These are phyloP conservation scores for Lactarius hengduanensis DNA, from an alignment of 768 basidiomycete species.

Conservation along the genomic window DNA sequence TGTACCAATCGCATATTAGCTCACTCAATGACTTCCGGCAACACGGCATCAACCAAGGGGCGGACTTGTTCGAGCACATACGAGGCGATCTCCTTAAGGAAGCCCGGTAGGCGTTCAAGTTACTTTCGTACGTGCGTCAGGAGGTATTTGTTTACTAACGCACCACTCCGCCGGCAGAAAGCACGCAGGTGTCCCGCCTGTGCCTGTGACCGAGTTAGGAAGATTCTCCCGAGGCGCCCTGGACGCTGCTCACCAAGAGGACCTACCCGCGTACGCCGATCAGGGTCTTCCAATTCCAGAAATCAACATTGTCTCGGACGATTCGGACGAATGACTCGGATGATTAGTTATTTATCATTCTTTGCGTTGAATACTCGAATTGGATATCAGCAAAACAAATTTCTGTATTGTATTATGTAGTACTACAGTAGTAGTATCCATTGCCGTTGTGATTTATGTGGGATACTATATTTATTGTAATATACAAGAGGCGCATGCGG, in stretches of 20 bases:
- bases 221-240: background rate
- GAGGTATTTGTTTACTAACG: background rate
- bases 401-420: background rate
- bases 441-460: background rate
- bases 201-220: background rate
- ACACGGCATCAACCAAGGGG: background rate
- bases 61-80: background rate
- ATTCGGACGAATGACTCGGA: background rate
- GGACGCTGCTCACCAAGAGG: background rate
- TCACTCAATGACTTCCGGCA: background rate
- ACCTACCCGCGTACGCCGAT: background rate
- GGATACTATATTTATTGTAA: too few relatives aligned
- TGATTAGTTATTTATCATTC: background rate
- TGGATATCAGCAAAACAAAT: background rate
- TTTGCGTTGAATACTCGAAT: background rate
- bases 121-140: background rate
- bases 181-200: background rate
- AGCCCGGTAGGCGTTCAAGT: background rate
- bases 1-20: slow-evolving; percentile 4
- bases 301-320: background rate
- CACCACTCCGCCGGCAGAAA: background rate
- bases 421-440: background rate
- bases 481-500: too few relatives aligned
- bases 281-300: background rate
- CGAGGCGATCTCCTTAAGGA: slow-evolving; percentile 9